A percentile compares a stretch with the other conserved stretches of the same genome.
These are phyloP conservation scores for Pleurotus eryngii DNA, from an alignment of 768 basidiomycete species.

Conservation along the genomic window DNA sequence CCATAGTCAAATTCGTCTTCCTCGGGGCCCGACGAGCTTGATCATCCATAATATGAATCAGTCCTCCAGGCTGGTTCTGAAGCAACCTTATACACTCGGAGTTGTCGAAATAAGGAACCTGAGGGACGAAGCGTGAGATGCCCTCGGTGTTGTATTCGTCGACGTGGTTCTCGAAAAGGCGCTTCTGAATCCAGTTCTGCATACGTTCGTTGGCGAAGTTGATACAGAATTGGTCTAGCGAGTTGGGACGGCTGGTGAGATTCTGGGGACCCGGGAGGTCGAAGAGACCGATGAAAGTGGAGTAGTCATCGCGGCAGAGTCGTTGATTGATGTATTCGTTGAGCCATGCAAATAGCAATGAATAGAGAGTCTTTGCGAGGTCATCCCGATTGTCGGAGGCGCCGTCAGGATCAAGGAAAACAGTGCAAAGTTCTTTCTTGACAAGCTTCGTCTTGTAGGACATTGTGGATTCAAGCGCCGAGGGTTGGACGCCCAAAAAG, in stretches of 20 bases:
- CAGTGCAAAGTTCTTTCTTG: slow-evolving; percentile 95
- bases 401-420: slow-evolving; percentile 93
- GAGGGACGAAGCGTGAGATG: slow-evolving; percentile 64
- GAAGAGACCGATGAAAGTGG: slow-evolving; percentile 88
- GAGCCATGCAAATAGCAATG: slow-evolving; percentile 92
- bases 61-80: slow-evolving; percentile 82
- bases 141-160: slow-evolving; percentile 85
- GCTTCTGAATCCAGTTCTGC: slow-evolving; percentile 77
- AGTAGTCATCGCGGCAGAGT: slow-evolving; percentile 90
- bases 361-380: slow-evolving; percentile 90
- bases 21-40: slow-evolving; percentile 83
- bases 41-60: slow-evolving; percentile 98
- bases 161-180: slow-evolving; percentile 76
- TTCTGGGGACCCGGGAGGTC: slow-evolving; percentile 95
- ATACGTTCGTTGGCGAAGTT: slow-evolving; percentile 95
- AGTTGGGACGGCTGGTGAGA: slow-evolving; percentile 82
- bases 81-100: slow-evolving; percentile 84
- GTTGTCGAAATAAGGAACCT: slow-evolving; percentile 85
- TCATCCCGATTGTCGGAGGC: slow-evolving; percentile 93
- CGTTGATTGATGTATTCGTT: slow-evolving; percentile 96
- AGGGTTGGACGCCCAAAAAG: slow-evolving; percentile 79
- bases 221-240: slow-evolving; percentile 93
- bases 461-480: slow-evolving; percentile 72
- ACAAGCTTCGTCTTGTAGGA: slow-evolving; percentile 92
- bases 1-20: slow-evolving; percentile 92